Evolutionary conservation across 345 rosid genomes (phyloP), one percentile per base, ranked within the genome.

Genomic region (Gossypium stocksii): DNA sequence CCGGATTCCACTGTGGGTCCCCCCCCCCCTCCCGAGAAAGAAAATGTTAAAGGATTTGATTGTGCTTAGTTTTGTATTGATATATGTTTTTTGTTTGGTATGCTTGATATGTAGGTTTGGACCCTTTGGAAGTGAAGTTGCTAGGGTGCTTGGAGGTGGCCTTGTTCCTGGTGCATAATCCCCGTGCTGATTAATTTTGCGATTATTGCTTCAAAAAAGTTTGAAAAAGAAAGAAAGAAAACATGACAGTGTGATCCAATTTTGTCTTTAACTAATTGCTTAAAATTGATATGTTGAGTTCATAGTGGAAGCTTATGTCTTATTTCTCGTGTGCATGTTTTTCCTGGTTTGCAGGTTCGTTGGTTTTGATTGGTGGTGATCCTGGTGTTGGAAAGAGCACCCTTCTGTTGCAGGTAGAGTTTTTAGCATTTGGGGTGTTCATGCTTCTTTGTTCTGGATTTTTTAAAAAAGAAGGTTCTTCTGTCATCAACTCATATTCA

Each of bases 381-480:
- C 98, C 98, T 63, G 98, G 98, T 74, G 90, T 94, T 78, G 98
- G 98, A 80, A 94, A 94, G 86, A 94, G 98, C 74, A 94, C 98
- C 23, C 79, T 94, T 72, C 78, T 94, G 70, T 85, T 94, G 83
- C 98, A 94, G 91, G 98, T 92, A 74, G 43, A 48, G 62, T 58
- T 53, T 63, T 38, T 48, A 48, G 56, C 13, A 13, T 66, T 66
- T 25, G 1, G 34, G 13, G 20, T 67, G 13, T 49, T 48, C 14
- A 22, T 14, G 6, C n/a, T 46, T 67, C 57, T 7, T 20, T 48
- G 34, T 13, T 13, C 38, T 22, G 13, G 17, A 14, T 2, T 22
- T 34, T 34, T 34, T 34, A 0, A 34, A 34, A 29, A 34, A 34
- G 38, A 34, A 34, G 7, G 38, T 34, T 34, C 38, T 34, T 34